Percentiles rank a stretch among this genome's conserved stretches.
phyloP scores from a whole-genome alignment of 768 basidiomycete species.

The Tremella mesenterica region DNA sequence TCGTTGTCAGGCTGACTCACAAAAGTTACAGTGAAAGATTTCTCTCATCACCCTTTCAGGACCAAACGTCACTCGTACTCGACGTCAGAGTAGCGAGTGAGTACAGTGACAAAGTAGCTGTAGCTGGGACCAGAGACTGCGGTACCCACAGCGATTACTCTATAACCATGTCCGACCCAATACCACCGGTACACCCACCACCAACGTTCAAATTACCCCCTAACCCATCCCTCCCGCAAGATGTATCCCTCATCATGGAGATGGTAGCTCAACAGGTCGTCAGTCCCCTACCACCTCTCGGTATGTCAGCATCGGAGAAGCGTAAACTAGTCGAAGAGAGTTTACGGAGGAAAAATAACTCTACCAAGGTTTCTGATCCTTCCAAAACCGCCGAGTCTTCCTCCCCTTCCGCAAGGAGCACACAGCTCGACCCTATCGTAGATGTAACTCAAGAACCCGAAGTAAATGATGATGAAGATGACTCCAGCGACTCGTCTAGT shows the following conservation, averaged over 20 bases:
- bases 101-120: not conserved
- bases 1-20: too few relatives aligned
- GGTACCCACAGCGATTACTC: not conserved
- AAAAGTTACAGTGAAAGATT: too few relatives aligned
- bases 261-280: constrained; percentile 34
- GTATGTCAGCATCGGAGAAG: constrained; percentile 30
- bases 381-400: not conserved
- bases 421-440: not conserved
- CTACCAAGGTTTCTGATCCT: constrained; percentile 5
- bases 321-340: constrained; percentile 30
- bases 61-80: not conserved
- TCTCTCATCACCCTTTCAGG: too few relatives aligned
- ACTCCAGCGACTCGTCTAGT: constrained; percentile 3
- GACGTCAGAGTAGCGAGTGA: not conserved
- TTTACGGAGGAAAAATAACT: constrained; percentile 13
- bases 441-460: not conserved
- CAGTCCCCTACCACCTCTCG: constrained; percentile 23
- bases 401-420: too few relatives aligned
- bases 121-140: not conserved
- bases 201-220: constrained; percentile 1
- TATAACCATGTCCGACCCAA: not conserved
- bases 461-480: not conserved
- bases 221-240: constrained; percentile 34
- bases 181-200: not conserved
- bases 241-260: constrained; percentile 40